Evolutionary conservation across 495 filamentous ascomycete genomes (phyloP).

Genomic region (Cercophora scortea): DNA sequence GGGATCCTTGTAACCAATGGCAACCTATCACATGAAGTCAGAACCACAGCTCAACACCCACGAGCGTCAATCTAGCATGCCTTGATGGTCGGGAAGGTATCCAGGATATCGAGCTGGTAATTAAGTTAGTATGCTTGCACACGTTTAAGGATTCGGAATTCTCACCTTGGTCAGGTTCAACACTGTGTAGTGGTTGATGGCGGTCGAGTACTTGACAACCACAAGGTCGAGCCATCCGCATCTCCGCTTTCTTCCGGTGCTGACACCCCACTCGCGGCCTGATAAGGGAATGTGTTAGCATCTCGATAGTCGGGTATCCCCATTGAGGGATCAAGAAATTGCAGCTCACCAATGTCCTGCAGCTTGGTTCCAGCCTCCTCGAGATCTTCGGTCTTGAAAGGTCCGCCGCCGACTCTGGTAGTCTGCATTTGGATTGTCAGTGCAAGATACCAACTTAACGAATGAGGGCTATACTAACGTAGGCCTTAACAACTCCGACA

Average conservation of each 20-base stretch:
- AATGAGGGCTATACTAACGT: constrained; percentile 6
- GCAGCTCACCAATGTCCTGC: constrained; percentile 30
- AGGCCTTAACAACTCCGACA: constrained; percentile 85
- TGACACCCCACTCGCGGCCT: constrained; percentile 59
- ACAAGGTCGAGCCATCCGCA: constrained; percentile 91
- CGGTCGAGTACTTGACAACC: constrained; percentile 67
- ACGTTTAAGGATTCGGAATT: no score
- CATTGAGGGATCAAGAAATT: constrained; percentile 2
- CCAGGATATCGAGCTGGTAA: constrained; percentile 62
- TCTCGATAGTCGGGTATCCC: constrained; percentile 11
- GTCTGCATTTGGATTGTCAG: constrained; percentile 25
- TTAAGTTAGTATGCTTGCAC: no score
- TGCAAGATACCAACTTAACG: neutral
- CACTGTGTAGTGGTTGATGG: constrained; percentile 65
- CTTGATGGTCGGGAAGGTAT: constrained; percentile 74
- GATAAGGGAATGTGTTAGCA: neutral
- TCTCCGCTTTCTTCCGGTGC: constrained; percentile 70
- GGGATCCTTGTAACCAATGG: constrained; percentile 57
- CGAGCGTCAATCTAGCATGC: no score
- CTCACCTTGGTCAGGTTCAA: constrained; percentile 67
- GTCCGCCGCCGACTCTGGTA: constrained; percentile 69
- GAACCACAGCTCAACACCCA: no score
- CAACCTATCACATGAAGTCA: constrained; percentile 21
- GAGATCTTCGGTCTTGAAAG: constrained; percentile 77
- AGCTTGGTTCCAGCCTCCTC: constrained; percentile 43